Evolutionary conservation across 2,329 filamentous ascomycete genomes (phyloP).

Genomic region (Ceratocystis cubensis): DNA sequence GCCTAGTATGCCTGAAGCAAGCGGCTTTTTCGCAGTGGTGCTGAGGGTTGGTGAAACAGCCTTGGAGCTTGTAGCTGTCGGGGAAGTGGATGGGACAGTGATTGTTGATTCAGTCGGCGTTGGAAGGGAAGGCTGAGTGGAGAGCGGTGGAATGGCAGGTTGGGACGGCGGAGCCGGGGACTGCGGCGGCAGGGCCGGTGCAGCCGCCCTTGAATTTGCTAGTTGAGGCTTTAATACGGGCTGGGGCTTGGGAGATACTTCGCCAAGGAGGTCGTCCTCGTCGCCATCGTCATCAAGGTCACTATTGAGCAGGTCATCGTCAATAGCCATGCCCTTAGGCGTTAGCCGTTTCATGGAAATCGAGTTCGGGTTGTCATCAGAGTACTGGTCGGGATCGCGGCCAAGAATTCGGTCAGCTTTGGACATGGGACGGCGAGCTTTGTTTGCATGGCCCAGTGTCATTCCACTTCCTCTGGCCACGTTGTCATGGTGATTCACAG

Average conservation of each 20-base stretch:
- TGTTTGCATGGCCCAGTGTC: conserved; percentile 17
- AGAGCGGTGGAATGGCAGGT: neutral
- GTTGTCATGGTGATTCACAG: neutral
- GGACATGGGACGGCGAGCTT: conserved; percentile 33
- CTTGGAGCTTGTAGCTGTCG: neutral
- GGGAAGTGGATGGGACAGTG: neutral
- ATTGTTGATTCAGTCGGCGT: conserved; percentile 23
- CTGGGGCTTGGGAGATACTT: conserved; percentile 15
- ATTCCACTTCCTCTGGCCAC: conserved; percentile 22
- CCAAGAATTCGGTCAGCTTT: conserved; percentile 49
- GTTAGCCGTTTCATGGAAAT: conserved; percentile 38
- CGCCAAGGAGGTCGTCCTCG: conserved; percentile 30
- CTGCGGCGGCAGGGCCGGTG: neutral
- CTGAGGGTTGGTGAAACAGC: conserved; percentile 23
- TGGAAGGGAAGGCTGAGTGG: neutral
- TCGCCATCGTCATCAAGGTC: conserved; percentile 28
- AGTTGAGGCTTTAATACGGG: conserved; percentile 6
- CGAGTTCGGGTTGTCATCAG: conserved; percentile 34
- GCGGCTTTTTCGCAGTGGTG: conserved; percentile 27
- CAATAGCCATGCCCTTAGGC: conserved; percentile 34
- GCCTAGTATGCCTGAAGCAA: conserved; percentile 31
- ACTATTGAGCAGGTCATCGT: conserved; percentile 32
- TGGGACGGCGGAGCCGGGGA: neutral
- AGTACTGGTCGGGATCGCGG: conserved; percentile 44
- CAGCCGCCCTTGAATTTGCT: conserved; percentile 3